Evolutionary conservation across 2,329 filamentous ascomycete species (phyloP).

Genomic region (Fusarium dimerum): DNA sequence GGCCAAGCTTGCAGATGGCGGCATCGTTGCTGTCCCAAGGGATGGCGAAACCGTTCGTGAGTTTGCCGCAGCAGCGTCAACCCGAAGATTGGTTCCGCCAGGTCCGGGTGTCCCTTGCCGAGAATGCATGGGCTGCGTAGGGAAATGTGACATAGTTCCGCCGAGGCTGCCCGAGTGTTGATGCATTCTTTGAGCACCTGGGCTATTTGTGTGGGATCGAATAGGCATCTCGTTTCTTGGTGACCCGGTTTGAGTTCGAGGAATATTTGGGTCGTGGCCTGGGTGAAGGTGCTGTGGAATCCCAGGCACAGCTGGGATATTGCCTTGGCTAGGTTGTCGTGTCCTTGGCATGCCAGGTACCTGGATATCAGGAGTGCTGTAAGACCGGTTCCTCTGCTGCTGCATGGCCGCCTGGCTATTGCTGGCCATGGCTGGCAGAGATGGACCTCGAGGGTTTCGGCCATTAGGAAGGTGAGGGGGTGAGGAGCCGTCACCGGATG

Average conservation of each 20-base stretch:
- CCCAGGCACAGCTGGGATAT: slow-evolving; percentile 71
- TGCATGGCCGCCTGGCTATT: slow-evolving; percentile 59
- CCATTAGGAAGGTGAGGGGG: slow-evolving; percentile 58
- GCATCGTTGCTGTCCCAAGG: slow-evolving; percentile 37
- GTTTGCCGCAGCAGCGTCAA: slow-evolving; percentile 41
- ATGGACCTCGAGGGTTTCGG: slow-evolving; percentile 73
- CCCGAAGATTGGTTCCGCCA: slow-evolving; percentile 38
- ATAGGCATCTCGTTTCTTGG: slow-evolving; percentile 69
- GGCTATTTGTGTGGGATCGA: slow-evolving; percentile 70
- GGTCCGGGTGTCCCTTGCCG: slow-evolving; percentile 48
- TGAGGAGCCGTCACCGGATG: slow-evolving; percentile 74
- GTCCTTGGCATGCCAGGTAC: slow-evolving; percentile 61
- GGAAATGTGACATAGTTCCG: slow-evolving; percentile 57
- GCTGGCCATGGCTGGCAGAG: slow-evolving; percentile 70
- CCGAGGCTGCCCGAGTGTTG: slow-evolving; percentile 50
- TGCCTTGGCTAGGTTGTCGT: slow-evolving; percentile 53
- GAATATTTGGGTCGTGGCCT: slow-evolving; percentile 63
- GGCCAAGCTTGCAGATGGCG: slow-evolving; percentile 29
- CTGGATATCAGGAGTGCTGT: slow-evolving; percentile 94
- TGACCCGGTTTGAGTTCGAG: slow-evolving; percentile 80
- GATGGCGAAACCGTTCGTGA: slow-evolving; percentile 50
- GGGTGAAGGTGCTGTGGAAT: slow-evolving; percentile 71
- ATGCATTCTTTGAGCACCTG: slow-evolving; percentile 61
- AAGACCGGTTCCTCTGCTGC: slow-evolving; percentile 80
- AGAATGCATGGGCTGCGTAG: slow-evolving; percentile 53